Conservation (phyloP, 306 rosid genomes). For the Geum urbanum region DNA sequence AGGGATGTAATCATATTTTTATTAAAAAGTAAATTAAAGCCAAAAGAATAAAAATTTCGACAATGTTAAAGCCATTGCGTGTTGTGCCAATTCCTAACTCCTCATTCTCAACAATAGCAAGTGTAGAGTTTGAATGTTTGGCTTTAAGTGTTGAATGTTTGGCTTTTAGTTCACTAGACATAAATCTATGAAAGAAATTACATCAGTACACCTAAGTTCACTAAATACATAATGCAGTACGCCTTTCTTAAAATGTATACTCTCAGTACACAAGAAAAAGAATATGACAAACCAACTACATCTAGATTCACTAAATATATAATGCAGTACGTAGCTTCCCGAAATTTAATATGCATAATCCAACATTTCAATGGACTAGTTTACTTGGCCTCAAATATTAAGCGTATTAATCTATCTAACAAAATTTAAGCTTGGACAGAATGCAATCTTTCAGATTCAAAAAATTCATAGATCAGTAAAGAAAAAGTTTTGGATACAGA, state of each 20-base stretch:
- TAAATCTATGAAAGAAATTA: no score
- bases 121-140: no score
- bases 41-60: no score
- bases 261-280: not conserved
- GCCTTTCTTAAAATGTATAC: not conserved
- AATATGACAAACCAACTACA: not conserved
- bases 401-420: not conserved
- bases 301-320: not conserved
- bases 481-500: no score
- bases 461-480: slow-evolving; percentile 3
- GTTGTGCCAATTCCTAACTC: no score
- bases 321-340: not conserved
- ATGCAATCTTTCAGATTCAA: slow-evolving; percentile 54
- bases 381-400: not conserved
- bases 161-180: not conserved
- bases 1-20: no score
- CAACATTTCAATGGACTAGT: not conserved
- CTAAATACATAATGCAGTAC: not conserved
- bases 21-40: no score
- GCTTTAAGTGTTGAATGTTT: no score
- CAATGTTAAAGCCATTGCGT: no score
- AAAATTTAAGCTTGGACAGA: not conserved
- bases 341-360: not conserved
- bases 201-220: no score
- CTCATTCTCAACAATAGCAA: no score